Base-by-base conservation (phyloP, 352 stramenopile genomes). In the Pythium volutum region DNA sequence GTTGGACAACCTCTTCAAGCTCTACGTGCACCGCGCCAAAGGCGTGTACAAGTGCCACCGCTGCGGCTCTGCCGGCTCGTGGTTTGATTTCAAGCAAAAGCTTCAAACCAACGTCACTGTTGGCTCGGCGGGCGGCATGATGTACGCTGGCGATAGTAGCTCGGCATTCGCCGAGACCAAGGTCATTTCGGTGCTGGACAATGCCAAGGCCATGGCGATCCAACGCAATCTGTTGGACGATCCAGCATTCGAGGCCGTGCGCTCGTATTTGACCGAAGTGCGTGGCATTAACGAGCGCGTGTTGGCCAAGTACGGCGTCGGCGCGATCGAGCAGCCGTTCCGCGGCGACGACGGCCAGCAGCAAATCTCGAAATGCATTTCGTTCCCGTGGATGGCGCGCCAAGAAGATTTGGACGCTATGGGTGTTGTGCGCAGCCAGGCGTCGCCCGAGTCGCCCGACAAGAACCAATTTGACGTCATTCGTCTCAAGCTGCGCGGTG, bases 381-480 rank as follows among this genome's bases (percentile, higher is more conserved):
- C 94, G 5, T 98, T 99, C 80, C 96, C 96, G 53, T 98, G 93
- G 95, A 97, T 99, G 73, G 88, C 96, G 67, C 82, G 82, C 14
- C 74, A 85, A 22, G 71, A 69, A 38, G 88, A 98, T 63, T 87
- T 81, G 61, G 66, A 81, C 48, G 79, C 69, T 55, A 98, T 93
- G 94, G 96, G 82, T 49, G 78, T 86, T 22, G 48, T 93, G 45
- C 77, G 78, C 16, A 76, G 80, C 2, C 73, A 82, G 18, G 42
- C 59, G 38, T 52, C 61, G 1, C 26, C 61, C 3, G 14, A 41
- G 16, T 70, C 63, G 4, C 65, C 64, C 18, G 85, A 93, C 66
- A 86, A 89, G 59, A 93, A 93, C 58, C 64, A 84, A 23, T 92
- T 93, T 56, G 79, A 86, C 55, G 73, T 92, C 55, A 74, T 94